phyloP scores from a whole-genome alignment of 2,329 filamentous ascomycete species.

The Fusarium aywerte region DNA sequence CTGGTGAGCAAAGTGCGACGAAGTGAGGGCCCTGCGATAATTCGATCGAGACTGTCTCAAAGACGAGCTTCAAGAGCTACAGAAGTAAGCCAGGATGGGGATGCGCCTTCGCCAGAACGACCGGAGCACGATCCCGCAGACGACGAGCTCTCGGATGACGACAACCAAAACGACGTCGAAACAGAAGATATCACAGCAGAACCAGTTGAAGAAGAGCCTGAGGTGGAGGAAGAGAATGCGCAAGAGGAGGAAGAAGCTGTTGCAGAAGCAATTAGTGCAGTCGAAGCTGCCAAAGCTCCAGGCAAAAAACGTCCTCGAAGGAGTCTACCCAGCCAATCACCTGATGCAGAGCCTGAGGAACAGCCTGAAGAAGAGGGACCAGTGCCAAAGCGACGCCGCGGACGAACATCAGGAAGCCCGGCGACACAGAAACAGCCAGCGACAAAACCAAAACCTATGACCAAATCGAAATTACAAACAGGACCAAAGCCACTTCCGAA shows the following conservation, averaged over 20 bases:
- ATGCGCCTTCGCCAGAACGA: slow-evolving; percentile 52
- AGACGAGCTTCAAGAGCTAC: slow-evolving; percentile 36
- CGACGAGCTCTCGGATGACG: slow-evolving; percentile 24
- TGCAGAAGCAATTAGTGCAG: slow-evolving; percentile 58
- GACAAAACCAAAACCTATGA: slow-evolving; percentile 38
- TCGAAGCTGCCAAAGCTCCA: slow-evolving; percentile 56
- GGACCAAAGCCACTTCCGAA: slow-evolving; percentile 40
- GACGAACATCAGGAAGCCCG: slow-evolving; percentile 53
- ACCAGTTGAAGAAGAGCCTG: slow-evolving; percentile 36
- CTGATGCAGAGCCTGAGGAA: slow-evolving; percentile 55
- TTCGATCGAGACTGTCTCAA: slow-evolving; percentile 47
- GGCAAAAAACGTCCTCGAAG: slow-evolving; percentile 57
- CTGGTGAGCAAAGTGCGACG: slow-evolving; percentile 55
- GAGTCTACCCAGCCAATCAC: slow-evolving; percentile 53
- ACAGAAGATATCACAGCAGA: neutral
- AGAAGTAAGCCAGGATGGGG: slow-evolving; percentile 42
- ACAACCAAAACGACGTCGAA: slow-evolving; percentile 3
- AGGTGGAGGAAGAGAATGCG: slow-evolving; percentile 35
- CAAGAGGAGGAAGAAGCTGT: slow-evolving; percentile 39
- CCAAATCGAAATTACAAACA: slow-evolving; percentile 33
- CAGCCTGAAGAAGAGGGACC: slow-evolving; percentile 48
- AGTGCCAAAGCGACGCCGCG: slow-evolving; percentile 54
- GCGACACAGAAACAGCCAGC: slow-evolving; percentile 56
- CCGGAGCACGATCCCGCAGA: slow-evolving; percentile 15
- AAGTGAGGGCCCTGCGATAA: slow-evolving; percentile 48